Base-by-base conservation (phyloP, 75 land plant species). In the Selaginella tamariscina region DNA sequence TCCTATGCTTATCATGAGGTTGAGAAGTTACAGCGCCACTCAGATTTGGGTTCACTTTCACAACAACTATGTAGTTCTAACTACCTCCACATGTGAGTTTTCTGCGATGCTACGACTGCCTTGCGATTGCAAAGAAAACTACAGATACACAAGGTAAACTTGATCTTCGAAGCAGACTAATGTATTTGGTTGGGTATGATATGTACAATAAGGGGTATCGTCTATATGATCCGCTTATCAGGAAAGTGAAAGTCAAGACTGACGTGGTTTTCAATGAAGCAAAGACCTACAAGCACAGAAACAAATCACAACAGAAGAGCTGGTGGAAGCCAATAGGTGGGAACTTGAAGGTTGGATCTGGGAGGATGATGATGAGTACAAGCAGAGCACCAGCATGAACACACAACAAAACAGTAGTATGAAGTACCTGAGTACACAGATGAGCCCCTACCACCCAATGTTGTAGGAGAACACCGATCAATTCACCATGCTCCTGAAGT, bases 81-180 rank as follows among this genome's bases (percentile, higher is more conserved):
- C n/a, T n/a, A n/a, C n/a, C n/a, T n/a, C n/a, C n/a, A n/a, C n/a
- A n/a, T n/a, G n/a, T n/a, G n/a, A n/a, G n/a, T n/a, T n/a, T n/a
- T n/a, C 49, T 39, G 5, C 15, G 49, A 5, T 39, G 5, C 49
- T 39, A 39, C 15, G 49, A 15, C 49, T 39, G 49, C 15, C 15
- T 39, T 39, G 49, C 49, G 5, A 5, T 39, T 39, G 49, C 49
- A 5, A 39, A 39, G 49, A 39, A n/a, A 39, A 39, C 15, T 39
- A 15, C 11, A 39, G 49, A 39, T 39, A 39, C 49, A 39, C n/a
- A n/a, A n/a, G n/a, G n/a, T n/a, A n/a, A n/a, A n/a, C n/a, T 39
- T 39, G 49, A 39, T 39, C 15, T 39, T 39, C 49, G 49, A 39
- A 39, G 49, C 49, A 39, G 49, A 39, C 49, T 39, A 39, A 39